Percentiles rank a stretch among this genome's conserved stretches.
Conservation (phyloP, 192 early-diverging fungal genomes). For the Podila horticola region DNA sequence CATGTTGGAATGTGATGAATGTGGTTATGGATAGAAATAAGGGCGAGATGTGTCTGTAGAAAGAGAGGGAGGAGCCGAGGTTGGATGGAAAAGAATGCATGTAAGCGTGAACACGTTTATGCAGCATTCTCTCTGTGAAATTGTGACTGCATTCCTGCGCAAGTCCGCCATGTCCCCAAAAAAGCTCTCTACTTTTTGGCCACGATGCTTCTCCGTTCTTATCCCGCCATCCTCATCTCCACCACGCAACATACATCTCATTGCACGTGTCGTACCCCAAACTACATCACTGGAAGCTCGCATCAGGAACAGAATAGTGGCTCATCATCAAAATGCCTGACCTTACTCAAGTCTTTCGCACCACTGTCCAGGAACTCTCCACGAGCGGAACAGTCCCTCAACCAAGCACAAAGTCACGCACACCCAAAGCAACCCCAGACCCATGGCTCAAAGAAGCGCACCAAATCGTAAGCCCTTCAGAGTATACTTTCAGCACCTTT, state of each 20-base stretch:
- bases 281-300: neutral
- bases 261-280: neutral
- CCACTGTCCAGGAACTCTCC: neutral
- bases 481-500: neutral
- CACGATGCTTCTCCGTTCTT: too few relatives aligned
- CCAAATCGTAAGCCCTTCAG: slow-evolving; percentile 23
- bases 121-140: neutral
- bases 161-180: neutral
- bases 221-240: too few relatives aligned
- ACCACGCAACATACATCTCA: neutral
- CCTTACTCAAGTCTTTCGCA: neutral
- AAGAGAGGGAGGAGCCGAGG: neutral
- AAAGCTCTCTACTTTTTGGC: too few relatives aligned
- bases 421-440: slow-evolving; percentile 11
- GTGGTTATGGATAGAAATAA: neutral
- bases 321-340: neutral
- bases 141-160: neutral
- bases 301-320: neutral
- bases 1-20: neutral
- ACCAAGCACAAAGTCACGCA: neutral
- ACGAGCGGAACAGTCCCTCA: neutral
- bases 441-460: slow-evolving; percentile 44
- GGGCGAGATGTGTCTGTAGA: neutral
- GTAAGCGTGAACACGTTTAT: neutral
- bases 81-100: neutral